phyloP scores from a whole-genome alignment of 352 stramenopile species.

The Globisporangium spiculum region DNA sequence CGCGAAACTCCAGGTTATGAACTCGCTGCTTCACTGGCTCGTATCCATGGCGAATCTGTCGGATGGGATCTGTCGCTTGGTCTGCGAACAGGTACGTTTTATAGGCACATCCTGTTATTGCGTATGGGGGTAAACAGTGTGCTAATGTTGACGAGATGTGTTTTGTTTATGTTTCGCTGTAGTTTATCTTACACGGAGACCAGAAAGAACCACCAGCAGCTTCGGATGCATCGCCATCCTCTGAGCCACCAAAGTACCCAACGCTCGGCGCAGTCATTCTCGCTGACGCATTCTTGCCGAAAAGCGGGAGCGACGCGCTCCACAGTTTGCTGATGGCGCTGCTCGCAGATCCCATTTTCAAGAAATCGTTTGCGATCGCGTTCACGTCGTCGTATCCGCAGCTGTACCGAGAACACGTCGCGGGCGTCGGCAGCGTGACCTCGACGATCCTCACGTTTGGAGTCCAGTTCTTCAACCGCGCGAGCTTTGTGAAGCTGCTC shows the following conservation, averaged over 20 bases:
- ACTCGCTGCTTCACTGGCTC: conserved; percentile 77
- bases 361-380: conserved; percentile 92
- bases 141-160: background rate
- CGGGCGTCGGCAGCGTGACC: conserved; percentile 65
- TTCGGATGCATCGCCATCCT: background rate
- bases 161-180: background rate
- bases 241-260: conserved; percentile 36
- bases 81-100: conserved; percentile 51
- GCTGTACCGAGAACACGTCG: conserved; percentile 74
- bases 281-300: conserved; percentile 79
- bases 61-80: conserved; percentile 74
- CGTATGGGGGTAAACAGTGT: background rate
- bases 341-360: conserved; percentile 96
- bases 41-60: conserved; percentile 77
- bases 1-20: conserved; percentile 56
- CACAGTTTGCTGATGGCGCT: conserved; percentile 96
- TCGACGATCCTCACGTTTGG: conserved; percentile 92
- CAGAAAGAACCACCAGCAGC: background rate
- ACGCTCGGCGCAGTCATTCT: conserved; percentile 79
- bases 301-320: conserved; percentile 71
- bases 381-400: conserved; percentile 94
- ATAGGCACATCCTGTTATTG: background rate
- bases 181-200: conserved; percentile 7
- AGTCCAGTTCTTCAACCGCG: conserved; percentile 99
- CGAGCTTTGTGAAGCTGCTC: conserved; percentile 92